Percentiles rank a stretch among this genome's conserved stretches.
Conservation (phyloP, 73 alveolate genomes). For the Durusdinium trenchii region DNA sequence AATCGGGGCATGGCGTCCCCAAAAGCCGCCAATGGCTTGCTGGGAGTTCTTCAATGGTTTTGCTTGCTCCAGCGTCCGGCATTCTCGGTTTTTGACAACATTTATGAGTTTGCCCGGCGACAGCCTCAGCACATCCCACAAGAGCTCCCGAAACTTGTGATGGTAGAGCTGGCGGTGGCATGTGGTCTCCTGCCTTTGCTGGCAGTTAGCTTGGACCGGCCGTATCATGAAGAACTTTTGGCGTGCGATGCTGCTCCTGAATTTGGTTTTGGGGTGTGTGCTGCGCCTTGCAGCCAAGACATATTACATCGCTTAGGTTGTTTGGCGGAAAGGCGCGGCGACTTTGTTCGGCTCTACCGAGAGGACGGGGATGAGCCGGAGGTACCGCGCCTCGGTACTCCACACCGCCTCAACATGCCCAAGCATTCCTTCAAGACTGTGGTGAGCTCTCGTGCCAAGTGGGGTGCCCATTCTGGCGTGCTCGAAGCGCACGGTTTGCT, state of each 20-base stretch:
- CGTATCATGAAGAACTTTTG: too few relatives aligned
- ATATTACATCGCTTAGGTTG: background rate
- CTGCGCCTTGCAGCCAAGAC: background rate
- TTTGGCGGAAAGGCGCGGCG: background rate
- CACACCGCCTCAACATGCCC: background rate
- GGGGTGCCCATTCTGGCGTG: conserved; percentile 8
- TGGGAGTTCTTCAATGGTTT: background rate
- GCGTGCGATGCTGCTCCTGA: too few relatives aligned
- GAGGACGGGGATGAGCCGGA: background rate
- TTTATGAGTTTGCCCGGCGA: background rate
- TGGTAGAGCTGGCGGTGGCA: background rate
- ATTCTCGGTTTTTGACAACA: background rate
- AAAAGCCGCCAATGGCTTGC: background rate
- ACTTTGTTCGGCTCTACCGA: conserved; percentile 3
- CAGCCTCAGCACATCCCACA: background rate
- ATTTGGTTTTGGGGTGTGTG: too few relatives aligned
- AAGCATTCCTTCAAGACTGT: background rate
- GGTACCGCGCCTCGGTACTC: background rate
- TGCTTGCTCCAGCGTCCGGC: background rate
- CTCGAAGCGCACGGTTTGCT: background rate
- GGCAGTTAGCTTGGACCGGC: background rate
- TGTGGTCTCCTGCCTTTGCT: background rate
- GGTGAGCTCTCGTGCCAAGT: background rate
- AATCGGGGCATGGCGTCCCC: too few relatives aligned
- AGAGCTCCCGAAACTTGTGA: background rate